Base-by-base conservation (phyloP, 2,329 filamentous ascomycete species). In the Ophiosphaerella korrae region DNA sequence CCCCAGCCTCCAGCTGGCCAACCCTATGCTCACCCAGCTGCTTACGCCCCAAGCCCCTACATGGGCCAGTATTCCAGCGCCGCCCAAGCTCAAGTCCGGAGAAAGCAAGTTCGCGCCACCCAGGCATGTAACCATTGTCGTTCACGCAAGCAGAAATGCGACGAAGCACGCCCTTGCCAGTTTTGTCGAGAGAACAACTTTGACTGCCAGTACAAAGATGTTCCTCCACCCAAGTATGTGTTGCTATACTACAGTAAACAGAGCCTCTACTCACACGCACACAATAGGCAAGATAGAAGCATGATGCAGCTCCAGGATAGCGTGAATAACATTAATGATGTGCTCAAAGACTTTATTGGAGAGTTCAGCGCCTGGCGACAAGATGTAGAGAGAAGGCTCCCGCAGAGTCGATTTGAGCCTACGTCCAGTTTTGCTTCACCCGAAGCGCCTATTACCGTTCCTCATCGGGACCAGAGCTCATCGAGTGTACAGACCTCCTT, bases 221-320 rank as follows among this genome's bases (percentile, higher is more conserved):
- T 94, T 5, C 89, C 91, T 18, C 91, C 91, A 13, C 94, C 95
- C 68, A 93, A 95, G 90, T 96, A 81, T 72, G 88, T 39, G 88
- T 39, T 32, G 9, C 21, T 29, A 29, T 29, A 6, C 18, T 26
- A 9, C 13, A 31, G 16, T 38, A 36, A 48, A 40, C 29, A 32
- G 12, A 26, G 21, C 40, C 36, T 44, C 18, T n/a, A 29, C 7
- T 37, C 21, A 44, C 60, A 68, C 52, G 68, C 68, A 54, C 14
- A 53, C 41, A 38, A 41, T 49, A 72, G 71, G 47, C 74, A 81
- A 73, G 74, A 82, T 64, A 62, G 79, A 70, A 81, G 79, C 58
- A 76, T 80, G 66, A 75, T 78, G 61, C 75, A 80, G 63, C 74
- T 82, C 32, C 67, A 80, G 38, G 69, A 74, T 12, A 74, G 76